Evolutionary conservation across 2,329 filamentous ascomycete genomes (phyloP), one percentile per base, ranked within the genome.

Genomic region (Phoma sp.): DNA sequence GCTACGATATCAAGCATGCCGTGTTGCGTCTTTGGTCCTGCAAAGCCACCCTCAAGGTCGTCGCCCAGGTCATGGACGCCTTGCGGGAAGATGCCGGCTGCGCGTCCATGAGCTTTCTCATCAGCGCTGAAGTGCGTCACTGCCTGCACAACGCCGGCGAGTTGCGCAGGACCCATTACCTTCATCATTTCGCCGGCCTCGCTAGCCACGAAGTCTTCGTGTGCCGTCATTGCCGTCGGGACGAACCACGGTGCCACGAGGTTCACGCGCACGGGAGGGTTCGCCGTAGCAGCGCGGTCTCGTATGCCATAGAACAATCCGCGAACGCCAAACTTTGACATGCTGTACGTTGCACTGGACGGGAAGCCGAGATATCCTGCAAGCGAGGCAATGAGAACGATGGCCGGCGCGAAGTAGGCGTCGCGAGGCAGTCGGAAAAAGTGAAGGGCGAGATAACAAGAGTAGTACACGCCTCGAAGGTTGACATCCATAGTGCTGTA

Each of bases 231-330:
- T 4, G 57, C 57, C 1, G 70, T 73, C 2, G 63, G 55, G 8
- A 71, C 56, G 29, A 63, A 67, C 58, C 63, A 70, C n/a, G 69
- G 69, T 13, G 69, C 69, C 3, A 71, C 62, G 2, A 71, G 55
- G 33, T 73, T 71, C 25, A 68, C 44, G 25, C 67, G 57, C 3
- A 69, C 55, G 4, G 55, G 43, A 8, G 57, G 46, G 0, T 48
- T 51, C 32, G 58, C 55, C 6, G 50, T 43, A 12, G 51, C 22
- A 9, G 58, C 64, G 12, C 58, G 58, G 17, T 67, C 61, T 10
- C 68, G 55, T 4, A 65, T 58, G 8, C 63, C 53, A 22, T 63
- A 63, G 45, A 70, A 69, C 5, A 71, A 50, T 2, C 68, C 69
- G 3, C 68, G 62, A 9, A 71, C 62, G 10, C 67, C 68, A 6